Base-by-base conservation (phyloP, 495 filamentous ascomycete genomes). In the Ramalina intermedia region DNA sequence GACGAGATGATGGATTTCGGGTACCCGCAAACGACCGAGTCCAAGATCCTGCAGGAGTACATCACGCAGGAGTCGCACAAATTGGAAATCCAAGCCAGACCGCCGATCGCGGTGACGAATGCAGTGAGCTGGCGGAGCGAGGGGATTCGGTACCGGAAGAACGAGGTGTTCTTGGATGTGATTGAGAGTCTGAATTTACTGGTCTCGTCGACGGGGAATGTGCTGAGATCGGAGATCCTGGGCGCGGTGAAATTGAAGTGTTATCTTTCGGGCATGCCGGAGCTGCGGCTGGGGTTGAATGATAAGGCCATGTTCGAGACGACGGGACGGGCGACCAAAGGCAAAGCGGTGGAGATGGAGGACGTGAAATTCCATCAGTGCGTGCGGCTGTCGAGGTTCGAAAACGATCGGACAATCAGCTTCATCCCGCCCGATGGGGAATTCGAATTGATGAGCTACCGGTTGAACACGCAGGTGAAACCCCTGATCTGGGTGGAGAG, bases 1-100 rank as follows among this genome's bases (percentile, higher is more conserved):
- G 93, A 99, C 63, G 93, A 99, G 70, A 99, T 99, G 93, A 99
- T 99, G 93, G 93, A 99, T 65, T 99, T 96, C 69, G 93, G 93
- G 43, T 95, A 99, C 65, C 93, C 93, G 16, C 93, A 99, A 66
- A 99, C 93, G 18, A 99, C 93, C 46, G 93, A 99, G 67, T 87
- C 77, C 68, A 99, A 99, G 75, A 99, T 99, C 62, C 71, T 99
- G 52, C 93, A 96, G 70, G 93, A 99, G 73, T 96, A 96, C 70
- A 99, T 99, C 66, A 99, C 93, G 27, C 93, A 99, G 71, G 93
- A 99, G 70, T 94, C 87, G 48, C 93, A 96, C 70, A 99, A 96
- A 66, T 78, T 99, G 20, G 91, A 98, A 60, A 79, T 96, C 38
- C 91, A 96, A 74, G 91, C 91, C 16, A 85, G 91, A n/a, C 90